Evolutionary conservation across 2,329 filamentous ascomycete species (phyloP).

Genomic region (Botrytis porri): DNA sequence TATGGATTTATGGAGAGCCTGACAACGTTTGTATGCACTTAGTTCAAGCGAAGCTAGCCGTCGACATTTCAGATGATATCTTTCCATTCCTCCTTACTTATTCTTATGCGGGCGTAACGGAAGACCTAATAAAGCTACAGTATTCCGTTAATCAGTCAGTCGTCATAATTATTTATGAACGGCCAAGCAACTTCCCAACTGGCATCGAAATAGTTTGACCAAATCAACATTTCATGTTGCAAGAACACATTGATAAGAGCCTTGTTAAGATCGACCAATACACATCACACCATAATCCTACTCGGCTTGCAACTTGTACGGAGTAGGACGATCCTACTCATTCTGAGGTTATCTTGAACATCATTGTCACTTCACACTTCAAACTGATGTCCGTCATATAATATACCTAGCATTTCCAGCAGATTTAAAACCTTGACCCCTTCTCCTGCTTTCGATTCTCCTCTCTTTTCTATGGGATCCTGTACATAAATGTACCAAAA

Average conservation of each 20-base stretch:
- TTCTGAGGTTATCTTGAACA: neutral
- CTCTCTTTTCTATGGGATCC: neutral
- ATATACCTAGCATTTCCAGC: neutral
- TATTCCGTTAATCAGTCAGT: neutral
- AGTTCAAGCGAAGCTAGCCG: neutral
- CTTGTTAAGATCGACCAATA: neutral
- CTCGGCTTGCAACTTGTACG: constrained; percentile 1
- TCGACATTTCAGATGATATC: neutral
- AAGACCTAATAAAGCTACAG: neutral
- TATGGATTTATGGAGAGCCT: constrained; percentile 2
- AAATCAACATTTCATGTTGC: neutral
- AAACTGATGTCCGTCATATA: constrained; percentile 11
- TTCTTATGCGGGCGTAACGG: neutral
- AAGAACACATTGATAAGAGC: neutral
- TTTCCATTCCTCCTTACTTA: neutral
- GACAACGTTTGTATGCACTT: constrained; percentile 12
- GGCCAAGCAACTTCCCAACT: neutral
- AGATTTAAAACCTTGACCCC: constrained; percentile 13
- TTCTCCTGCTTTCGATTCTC: neutral
- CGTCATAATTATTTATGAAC: neutral
- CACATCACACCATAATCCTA: neutral
- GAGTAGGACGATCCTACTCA: neutral
- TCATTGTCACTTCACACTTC: neutral
- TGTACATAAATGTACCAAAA: neutral
- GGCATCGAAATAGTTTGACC: neutral